Percentiles rank a stretch among this genome's conserved stretches.
Evolutionary conservation across 768 basidiomycete species (phyloP).

Genomic region (Gautieria morchelliformis): DNA sequence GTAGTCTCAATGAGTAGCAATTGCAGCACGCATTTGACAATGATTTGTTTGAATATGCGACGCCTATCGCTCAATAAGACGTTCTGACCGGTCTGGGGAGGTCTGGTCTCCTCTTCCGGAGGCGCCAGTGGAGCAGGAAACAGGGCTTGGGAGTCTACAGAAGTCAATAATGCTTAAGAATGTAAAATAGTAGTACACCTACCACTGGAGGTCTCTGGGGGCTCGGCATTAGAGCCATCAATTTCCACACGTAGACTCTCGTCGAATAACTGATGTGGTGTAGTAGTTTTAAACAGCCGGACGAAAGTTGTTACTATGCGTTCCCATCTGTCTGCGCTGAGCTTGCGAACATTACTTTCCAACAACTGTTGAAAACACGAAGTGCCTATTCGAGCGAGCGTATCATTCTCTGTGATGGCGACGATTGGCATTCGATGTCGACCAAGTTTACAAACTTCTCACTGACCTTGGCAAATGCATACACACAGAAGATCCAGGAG

Average conservation of each 20-base stretch:
- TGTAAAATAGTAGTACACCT: background rate
- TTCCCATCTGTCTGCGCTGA: conserved; percentile 83
- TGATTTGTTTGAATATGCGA: conserved; percentile 93
- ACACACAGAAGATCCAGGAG: conserved; percentile 86
- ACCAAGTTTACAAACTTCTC: background rate
- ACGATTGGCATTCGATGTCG: background rate
- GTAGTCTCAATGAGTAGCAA: conserved; percentile 94
- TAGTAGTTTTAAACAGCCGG: conserved; percentile 94
- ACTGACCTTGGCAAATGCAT: conserved; percentile 95
- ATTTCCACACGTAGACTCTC: conserved; percentile 82
- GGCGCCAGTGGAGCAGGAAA: conserved; percentile 86
- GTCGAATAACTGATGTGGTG: conserved; percentile 94
- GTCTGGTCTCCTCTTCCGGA: conserved; percentile 36
- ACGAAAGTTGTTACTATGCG: conserved; percentile 87
- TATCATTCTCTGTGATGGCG: conserved; percentile 76
- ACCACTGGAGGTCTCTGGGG: conserved; percentile 34
- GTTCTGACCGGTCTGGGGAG: conserved; percentile 32
- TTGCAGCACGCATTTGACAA: conserved; percentile 98
- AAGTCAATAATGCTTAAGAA: background rate
- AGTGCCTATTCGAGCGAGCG: conserved; percentile 92
- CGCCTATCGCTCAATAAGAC: conserved; percentile 60
- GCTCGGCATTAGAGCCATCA: conserved; percentile 46
- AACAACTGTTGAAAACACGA: conserved; percentile 94
- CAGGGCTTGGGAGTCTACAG: conserved; percentile 59
- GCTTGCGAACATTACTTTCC: conserved; percentile 84